Evolutionary conservation across 805 yeast species (phyloP).

Genomic region (Teunomyces tritomae): DNA sequence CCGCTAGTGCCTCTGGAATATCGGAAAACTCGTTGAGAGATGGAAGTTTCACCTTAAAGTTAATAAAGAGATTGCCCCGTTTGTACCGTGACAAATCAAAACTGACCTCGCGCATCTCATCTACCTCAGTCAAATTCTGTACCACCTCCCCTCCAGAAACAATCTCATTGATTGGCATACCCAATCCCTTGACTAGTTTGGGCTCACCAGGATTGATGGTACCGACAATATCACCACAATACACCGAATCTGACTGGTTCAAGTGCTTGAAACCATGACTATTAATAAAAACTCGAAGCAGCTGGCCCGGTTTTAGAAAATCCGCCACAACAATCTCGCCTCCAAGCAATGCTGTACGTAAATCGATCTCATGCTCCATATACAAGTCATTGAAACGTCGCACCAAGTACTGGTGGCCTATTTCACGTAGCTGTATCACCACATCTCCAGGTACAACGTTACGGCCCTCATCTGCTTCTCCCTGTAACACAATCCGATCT

Average conservation of each 20-base stretch:
- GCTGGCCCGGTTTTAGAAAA: slow-evolving; percentile 31
- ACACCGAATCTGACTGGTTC: slow-evolving; percentile 15
- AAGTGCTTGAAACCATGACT: slow-evolving; percentile 28
- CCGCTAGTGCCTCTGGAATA: slow-evolving; percentile 18
- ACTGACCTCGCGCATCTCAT: slow-evolving; percentile 14
- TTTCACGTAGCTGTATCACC: slow-evolving; percentile 49
- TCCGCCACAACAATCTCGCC: slow-evolving; percentile 42
- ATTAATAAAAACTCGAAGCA: slow-evolving; percentile 30
- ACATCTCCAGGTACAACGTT: slow-evolving; percentile 66
- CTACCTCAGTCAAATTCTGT: slow-evolving; percentile 18
- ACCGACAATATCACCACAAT: slow-evolving; percentile 51
- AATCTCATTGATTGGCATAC: slow-evolving; percentile 55
- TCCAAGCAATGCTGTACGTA: slow-evolving; percentile 57
- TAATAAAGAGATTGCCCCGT: slow-evolving; percentile 38
- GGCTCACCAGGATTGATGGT: slow-evolving; percentile 48
- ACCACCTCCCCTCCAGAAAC: slow-evolving; percentile 23
- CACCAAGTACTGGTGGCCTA: slow-evolving; percentile 35
- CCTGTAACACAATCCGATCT: slow-evolving; percentile 50
- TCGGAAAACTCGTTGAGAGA: slow-evolving; percentile 23
- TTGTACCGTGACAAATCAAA: slow-evolving; percentile 20
- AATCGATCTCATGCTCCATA: slow-evolving; percentile 44
- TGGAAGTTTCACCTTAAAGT: slow-evolving; percentile 38
- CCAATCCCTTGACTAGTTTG: slow-evolving; percentile 49
- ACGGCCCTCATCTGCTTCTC: slow-evolving; percentile 65
- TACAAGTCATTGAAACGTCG: slow-evolving; percentile 46